Evolutionary conservation across 345 rosid species (phyloP).

Genomic region (Lepidium sativum): DNA sequence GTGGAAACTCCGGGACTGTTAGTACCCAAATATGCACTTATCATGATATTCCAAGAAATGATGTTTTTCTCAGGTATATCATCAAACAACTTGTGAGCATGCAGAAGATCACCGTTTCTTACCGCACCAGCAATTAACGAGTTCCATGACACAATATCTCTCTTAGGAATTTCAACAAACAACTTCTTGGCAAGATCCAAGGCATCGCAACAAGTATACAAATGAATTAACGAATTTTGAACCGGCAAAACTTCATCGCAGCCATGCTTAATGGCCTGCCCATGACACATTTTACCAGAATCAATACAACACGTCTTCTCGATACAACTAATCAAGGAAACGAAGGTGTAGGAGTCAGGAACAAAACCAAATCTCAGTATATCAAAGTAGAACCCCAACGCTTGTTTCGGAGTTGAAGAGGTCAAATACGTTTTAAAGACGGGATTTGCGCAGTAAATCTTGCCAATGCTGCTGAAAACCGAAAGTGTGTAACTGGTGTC

Average conservation of each 20-base stretch:
- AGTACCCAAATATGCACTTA: constrained; percentile 38
- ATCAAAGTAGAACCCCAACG: constrained; percentile 39
- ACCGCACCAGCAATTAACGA: constrained; percentile 26
- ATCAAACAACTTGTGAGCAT: constrained; percentile 47
- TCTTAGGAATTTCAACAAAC: constrained; percentile 41
- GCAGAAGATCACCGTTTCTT: constrained; percentile 22
- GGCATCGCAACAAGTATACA: constrained; percentile 36
- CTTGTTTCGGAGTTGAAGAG: constrained; percentile 36
- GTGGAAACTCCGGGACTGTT: constrained; percentile 48
- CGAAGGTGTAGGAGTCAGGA: constrained; percentile 58
- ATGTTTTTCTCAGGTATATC: constrained; percentile 37
- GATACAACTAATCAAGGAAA: constrained; percentile 42
- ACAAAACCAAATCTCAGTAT: constrained; percentile 36
- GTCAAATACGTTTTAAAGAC: constrained; percentile 39
- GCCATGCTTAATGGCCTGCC: constrained; percentile 48
- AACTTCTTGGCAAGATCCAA: constrained; percentile 34
- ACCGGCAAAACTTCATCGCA: constrained; percentile 40
- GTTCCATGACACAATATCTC: constrained; percentile 56
- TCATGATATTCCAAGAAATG: constrained; percentile 59
- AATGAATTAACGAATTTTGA: constrained; percentile 46
- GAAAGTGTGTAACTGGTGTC: constrained; percentile 35
- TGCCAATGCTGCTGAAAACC: constrained; percentile 33
- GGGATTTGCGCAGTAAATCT: constrained; percentile 37
- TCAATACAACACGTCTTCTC: constrained; percentile 31
- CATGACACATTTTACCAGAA: constrained; percentile 47